Conservation (phyloP, 2,329 filamentous ascomycete species). For the Podosphaera leucotricha region DNA sequence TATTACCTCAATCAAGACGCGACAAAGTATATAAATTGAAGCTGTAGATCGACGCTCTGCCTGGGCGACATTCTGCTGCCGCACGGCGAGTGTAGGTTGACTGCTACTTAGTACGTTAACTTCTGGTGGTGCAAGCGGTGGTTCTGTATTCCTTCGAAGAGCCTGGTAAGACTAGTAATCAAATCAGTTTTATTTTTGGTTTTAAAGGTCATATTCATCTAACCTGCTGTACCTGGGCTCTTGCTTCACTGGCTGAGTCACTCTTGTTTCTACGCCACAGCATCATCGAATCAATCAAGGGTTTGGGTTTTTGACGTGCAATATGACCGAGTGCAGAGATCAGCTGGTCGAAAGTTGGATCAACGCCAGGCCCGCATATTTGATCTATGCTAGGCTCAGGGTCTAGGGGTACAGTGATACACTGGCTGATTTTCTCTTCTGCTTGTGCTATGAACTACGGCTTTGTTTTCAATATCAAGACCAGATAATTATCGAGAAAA, state of each 20-base stretch:
- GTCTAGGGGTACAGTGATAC: conserved; percentile 56
- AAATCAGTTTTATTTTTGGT: not conserved
- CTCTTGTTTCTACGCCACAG: conserved; percentile 93
- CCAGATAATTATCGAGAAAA: conserved; percentile 7
- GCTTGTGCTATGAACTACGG: conserved; percentile 71
- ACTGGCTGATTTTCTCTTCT: conserved; percentile 87
- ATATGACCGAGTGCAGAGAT: conserved; percentile 88
- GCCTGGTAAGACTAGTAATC: conserved; percentile 16
- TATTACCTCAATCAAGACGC: conserved; percentile 84
- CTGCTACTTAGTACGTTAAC: conserved; percentile 5
- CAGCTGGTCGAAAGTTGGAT: conserved; percentile 77
- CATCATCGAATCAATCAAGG: conserved; percentile 92
- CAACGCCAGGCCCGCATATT: conserved; percentile 74
- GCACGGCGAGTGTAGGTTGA: conserved; percentile 17
- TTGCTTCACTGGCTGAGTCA: conserved; percentile 55
- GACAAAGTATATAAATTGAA: conserved; percentile 86
- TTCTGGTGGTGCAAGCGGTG: conserved; percentile 16
- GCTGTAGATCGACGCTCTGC: conserved; percentile 79
- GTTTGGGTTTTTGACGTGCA: conserved; percentile 79
- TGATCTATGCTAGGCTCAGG: conserved; percentile 66
- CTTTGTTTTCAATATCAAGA: conserved; percentile 14
- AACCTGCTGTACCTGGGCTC: conserved; percentile 30
- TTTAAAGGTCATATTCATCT: not conserved
- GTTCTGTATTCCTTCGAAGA: conserved; percentile 53
- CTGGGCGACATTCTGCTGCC: conserved; percentile 50